A percentile compares a stretch with the other conserved stretches of the same genome.
Evolutionary conservation across 2,329 filamentous ascomycete species (phyloP).

Genomic region (Colletotrichum sp.): DNA sequence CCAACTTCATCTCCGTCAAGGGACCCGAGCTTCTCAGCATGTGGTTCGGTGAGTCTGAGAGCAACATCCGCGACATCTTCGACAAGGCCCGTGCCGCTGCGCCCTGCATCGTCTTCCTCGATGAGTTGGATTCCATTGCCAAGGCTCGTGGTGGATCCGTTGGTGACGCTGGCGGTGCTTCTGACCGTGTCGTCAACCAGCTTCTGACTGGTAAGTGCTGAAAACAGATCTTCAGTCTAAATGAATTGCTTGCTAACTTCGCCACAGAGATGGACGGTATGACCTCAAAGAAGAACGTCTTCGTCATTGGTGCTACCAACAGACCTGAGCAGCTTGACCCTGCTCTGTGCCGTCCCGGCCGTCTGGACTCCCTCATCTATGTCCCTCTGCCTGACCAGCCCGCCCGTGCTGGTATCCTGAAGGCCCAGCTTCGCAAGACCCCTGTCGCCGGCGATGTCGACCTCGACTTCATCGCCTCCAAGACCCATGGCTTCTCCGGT

Average conservation of each 20-base stretch:
- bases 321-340: constrained; percentile 98
- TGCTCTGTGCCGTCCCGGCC: constrained; percentile 95
- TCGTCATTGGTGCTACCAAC: constrained; percentile 99
- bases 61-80: constrained; percentile 99
- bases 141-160: constrained; percentile 98
- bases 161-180: constrained; percentile 96
- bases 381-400: constrained; percentile 93
- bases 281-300: constrained; percentile 99
- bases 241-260: not conserved
- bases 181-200: constrained; percentile 99
- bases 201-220: constrained; percentile 83
- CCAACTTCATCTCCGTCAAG: constrained; percentile 99
- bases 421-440: constrained; percentile 97
- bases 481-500: constrained; percentile 99
- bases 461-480: constrained; percentile 88
- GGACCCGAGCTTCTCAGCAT: constrained; percentile 97
- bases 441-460: constrained; percentile 89
- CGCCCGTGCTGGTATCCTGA: constrained; percentile 88
- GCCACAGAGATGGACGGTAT: constrained; percentile 93
- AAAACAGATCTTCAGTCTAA: not conserved
- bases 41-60: constrained; percentile 99
- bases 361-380: constrained; percentile 98
- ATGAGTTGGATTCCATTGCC: constrained; percentile 98
- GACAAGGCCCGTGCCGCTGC: constrained; percentile 98
- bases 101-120: constrained; percentile 97